phyloP scores from a whole-genome alignment of 2,329 filamentous ascomycete species.

The Fusarium pseudograminearum region DNA sequence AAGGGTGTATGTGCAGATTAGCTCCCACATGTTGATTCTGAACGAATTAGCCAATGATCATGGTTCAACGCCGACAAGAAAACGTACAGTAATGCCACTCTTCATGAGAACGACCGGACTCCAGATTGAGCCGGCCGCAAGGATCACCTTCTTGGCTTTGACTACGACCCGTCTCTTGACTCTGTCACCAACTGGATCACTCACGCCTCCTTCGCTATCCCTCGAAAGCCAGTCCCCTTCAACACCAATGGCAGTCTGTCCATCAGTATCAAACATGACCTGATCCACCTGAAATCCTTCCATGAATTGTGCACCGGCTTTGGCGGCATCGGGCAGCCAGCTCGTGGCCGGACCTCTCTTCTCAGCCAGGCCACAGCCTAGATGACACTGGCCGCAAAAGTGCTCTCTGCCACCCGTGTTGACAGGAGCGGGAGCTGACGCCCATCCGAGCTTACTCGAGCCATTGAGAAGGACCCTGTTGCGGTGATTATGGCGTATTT shows the following conservation, averaged over 20 bases:
- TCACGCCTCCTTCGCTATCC: slow-evolving; percentile 70
- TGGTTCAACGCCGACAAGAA: slow-evolving; percentile 5
- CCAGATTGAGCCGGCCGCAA: slow-evolving; percentile 81
- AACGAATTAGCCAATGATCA: slow-evolving; percentile 37
- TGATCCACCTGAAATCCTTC: slow-evolving; percentile 82
- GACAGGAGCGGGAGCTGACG: slow-evolving; percentile 76
- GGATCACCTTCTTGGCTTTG: slow-evolving; percentile 82
- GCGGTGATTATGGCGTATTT: slow-evolving; percentile 77
- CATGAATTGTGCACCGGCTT: slow-evolving; percentile 82
- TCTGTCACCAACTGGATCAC: slow-evolving; percentile 61
- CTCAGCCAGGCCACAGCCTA: slow-evolving; percentile 73
- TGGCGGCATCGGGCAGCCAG: slow-evolving; percentile 83
- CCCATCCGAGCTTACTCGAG: slow-evolving; percentile 77
- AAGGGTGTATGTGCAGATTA: slow-evolving; percentile 86
- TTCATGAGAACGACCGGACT: slow-evolving; percentile 81
- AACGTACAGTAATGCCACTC: slow-evolving; percentile 76
- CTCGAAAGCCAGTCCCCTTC: slow-evolving; percentile 80
- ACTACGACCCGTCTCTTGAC: slow-evolving; percentile 73
- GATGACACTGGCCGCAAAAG: slow-evolving; percentile 74
- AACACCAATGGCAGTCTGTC: slow-evolving; percentile 75
- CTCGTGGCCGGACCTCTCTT: slow-evolving; percentile 84
- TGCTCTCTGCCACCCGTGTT: slow-evolving; percentile 82
- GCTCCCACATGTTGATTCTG: slow-evolving; percentile 83
- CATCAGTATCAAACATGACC: slow-evolving; percentile 73
- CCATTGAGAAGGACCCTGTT: slow-evolving; percentile 82